Evolutionary conservation across 306 rosid genomes (phyloP), one percentile per base, ranked within the genome.

Genomic region (Cicer bijugum): DNA sequence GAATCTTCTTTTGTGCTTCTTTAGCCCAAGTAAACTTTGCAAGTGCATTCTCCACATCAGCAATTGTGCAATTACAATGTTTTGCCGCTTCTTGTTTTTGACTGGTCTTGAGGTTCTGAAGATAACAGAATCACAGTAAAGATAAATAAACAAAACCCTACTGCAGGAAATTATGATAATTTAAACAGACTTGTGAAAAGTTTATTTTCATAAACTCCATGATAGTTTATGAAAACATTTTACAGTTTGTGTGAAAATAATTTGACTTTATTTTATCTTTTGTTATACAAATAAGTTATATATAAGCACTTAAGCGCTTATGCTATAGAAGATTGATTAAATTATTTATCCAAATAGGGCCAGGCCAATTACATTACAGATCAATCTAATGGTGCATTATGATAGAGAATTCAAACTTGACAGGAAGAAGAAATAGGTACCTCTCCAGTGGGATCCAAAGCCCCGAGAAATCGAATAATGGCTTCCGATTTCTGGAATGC

Each of bases 21-120:
- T 84, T 89, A 28, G 97, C 97, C 98, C 98, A 94, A 12, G 88
- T 81, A 82, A 89, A 94, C 88, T 89, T 94, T 0, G 93, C 78
- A 82, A 94, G 90, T 28, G 95, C 88, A 70, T 91, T 89, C 86
- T 94, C 98, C 14, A 94, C 96, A 35, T 94, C 98, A 43, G 86
- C 84, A 71, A 91, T 85, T 0, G 95, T 84, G 81, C 85, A 91
- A 11, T 88, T 87, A 80, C 90, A 91, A 14, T 78, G 90, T 69
- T 88, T 94, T 6, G 97, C 98, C 4, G 97, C 91, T 82, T 87
- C 95, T 85, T 89, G 89, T 70, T 94, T 94, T 11, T 84, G 88
- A 75, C 66, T 67, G 0, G 23, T 65, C 60, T 38, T 48, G 19
- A 94, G 85, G 70, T 88, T 94, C 98, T 94, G 86, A 69, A 77